These are phyloP conservation scores for Ceratocystis harringtonii DNA, from an alignment of 2,329 filamentous ascomycete genomes.

Conservation along the genomic window DNA sequence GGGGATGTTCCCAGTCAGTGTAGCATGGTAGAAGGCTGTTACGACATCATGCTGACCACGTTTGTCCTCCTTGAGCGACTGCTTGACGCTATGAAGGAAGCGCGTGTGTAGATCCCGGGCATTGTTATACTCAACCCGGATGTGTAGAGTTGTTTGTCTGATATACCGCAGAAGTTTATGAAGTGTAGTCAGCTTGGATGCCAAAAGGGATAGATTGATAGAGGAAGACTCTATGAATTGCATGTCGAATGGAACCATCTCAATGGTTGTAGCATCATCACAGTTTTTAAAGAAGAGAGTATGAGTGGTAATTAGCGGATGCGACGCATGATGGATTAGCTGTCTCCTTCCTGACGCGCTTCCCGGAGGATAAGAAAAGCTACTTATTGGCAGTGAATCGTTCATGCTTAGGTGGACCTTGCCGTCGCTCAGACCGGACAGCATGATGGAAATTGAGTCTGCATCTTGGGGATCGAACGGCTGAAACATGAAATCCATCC, in stretches of 20 bases:
- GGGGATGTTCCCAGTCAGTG: slow-evolving; percentile 68
- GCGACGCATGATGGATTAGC: slow-evolving; percentile 49
- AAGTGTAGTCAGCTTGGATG: slow-evolving; percentile 73
- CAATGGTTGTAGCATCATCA: slow-evolving; percentile 28
- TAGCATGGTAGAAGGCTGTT: slow-evolving; percentile 67
- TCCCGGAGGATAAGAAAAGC: slow-evolving; percentile 36
- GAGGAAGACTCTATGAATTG: slow-evolving; percentile 65
- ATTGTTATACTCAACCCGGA: slow-evolving; percentile 69
- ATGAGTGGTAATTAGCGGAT: slow-evolving; percentile 62
- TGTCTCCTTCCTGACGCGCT: slow-evolving; percentile 21
- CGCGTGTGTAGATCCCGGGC: slow-evolving; percentile 61
- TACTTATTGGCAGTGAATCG: slow-evolving; percentile 68
- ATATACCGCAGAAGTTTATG: slow-evolving; percentile 80
- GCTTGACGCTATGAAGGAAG: slow-evolving; percentile 41
- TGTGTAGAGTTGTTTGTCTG: slow-evolving; percentile 62
- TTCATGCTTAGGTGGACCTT: slow-evolving; percentile 67
- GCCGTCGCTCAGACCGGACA: slow-evolving; percentile 57
- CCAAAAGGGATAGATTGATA: slow-evolving; percentile 67
- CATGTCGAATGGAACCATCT: slow-evolving; percentile 66
- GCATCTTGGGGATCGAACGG: slow-evolving; percentile 47
- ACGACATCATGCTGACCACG: slow-evolving; percentile 47
- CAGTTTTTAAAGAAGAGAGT: slow-evolving; percentile 45
- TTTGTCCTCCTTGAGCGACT: slow-evolving; percentile 61
- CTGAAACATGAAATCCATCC: slow-evolving; percentile 56
- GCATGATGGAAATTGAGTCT: slow-evolving; percentile 63